A percentile compares a stretch with the other conserved stretches of the same genome.
Conservation (phyloP, 768 basidiomycete genomes). For the Lentinula boryana region DNA sequence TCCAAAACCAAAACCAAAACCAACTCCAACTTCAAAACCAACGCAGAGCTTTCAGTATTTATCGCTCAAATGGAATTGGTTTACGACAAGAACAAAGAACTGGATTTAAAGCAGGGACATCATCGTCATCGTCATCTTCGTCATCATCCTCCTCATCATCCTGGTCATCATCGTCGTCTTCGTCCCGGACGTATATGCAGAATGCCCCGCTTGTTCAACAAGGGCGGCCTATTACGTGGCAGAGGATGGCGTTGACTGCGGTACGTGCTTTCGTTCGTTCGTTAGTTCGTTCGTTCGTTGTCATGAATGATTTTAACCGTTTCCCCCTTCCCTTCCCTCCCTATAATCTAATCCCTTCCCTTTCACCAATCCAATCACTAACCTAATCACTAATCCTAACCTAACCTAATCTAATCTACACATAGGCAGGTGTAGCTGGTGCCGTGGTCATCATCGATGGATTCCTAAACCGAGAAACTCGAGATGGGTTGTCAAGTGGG, state of each 20-base stretch:
- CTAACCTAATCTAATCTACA: too few relatives aligned
- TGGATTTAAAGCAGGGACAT: background rate
- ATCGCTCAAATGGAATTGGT: background rate
- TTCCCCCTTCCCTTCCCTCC: background rate
- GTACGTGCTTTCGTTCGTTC: background rate
- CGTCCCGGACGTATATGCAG: constrained; percentile 6
- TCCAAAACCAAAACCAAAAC: too few relatives aligned
- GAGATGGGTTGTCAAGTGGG: constrained; percentile 52
- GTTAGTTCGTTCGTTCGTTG: too few relatives aligned
- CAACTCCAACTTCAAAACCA: too few relatives aligned
- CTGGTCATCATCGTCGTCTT: too few relatives aligned
- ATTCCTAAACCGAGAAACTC: constrained; percentile 73
- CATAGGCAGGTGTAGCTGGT: constrained; percentile 66
- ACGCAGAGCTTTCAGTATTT: background rate
- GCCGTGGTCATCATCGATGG: constrained; percentile 57
- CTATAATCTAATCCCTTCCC: too few relatives aligned
- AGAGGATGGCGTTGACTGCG: constrained; percentile 9
- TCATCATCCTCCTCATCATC: background rate
- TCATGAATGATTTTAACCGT: too few relatives aligned
- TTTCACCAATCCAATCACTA: background rate
- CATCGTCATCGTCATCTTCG: background rate
- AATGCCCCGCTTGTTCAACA: constrained; percentile 1
- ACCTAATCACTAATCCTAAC: too few relatives aligned
- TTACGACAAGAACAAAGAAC: background rate
- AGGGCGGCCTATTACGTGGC: constrained; percentile 2